A percentile compares a stretch with the other conserved stretches of the same genome.
phyloP scores from a whole-genome alignment of 2,329 filamentous ascomycete genomes.

The Massarina eburnea region DNA sequence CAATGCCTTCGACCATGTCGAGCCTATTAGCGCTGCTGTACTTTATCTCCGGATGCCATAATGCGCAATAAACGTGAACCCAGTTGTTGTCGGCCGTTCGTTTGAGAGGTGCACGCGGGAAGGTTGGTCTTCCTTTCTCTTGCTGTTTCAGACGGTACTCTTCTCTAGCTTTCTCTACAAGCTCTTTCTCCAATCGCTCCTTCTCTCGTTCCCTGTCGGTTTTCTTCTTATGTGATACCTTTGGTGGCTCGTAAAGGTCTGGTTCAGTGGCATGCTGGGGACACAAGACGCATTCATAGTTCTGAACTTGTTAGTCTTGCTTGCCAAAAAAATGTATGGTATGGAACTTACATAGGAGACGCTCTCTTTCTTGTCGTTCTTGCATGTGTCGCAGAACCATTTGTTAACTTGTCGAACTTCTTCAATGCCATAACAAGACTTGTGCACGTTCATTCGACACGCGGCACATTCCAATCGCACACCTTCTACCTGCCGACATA shows the following conservation, averaged over 20 bases:
- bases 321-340: not conserved
- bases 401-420: constrained; percentile 67
- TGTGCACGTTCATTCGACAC: constrained; percentile 89
- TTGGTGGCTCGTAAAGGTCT: constrained; percentile 82
- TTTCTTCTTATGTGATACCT: constrained; percentile 82
- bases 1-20: constrained; percentile 84
- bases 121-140: constrained; percentile 76
- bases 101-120: constrained; percentile 89
- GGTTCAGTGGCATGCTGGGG: constrained; percentile 79
- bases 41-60: constrained; percentile 90
- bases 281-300: constrained; percentile 91
- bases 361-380: constrained; percentile 88
- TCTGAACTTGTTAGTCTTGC: constrained; percentile 47
- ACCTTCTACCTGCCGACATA: constrained; percentile 73
- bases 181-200: constrained; percentile 81
- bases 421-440: constrained; percentile 87
- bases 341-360: constrained; percentile 75
- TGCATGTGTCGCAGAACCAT: constrained; percentile 95
- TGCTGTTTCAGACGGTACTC: constrained; percentile 81
- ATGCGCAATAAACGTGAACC: constrained; percentile 91
- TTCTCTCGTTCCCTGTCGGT: constrained; percentile 88
- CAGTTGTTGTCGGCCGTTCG: constrained; percentile 95
- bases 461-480: constrained; percentile 71
- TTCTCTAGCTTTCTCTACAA: constrained; percentile 76
- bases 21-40: constrained; percentile 83